A percentile compares a stretch with the other conserved stretches of the same genome.
Conservation (phyloP, 2,329 filamentous ascomycete species). For the Verticillium longisporum region DNA sequence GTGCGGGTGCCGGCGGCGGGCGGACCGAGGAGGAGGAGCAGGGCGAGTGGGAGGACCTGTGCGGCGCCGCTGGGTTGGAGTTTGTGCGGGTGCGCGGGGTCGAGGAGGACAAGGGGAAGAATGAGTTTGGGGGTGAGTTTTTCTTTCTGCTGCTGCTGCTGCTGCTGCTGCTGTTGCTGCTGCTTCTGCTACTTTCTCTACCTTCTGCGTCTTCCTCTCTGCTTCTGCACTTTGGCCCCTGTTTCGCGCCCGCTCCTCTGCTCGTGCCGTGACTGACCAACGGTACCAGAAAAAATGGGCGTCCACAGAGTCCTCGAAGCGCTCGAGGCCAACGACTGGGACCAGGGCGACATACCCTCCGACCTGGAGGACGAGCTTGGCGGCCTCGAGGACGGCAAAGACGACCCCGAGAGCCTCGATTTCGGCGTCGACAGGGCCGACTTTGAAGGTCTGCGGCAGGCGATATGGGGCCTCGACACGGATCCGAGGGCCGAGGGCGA, state of each 20-base stretch:
- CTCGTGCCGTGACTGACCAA: background rate
- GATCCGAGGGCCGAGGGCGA: no score
- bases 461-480: slow-evolving; percentile 38
- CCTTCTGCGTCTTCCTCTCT: no score
- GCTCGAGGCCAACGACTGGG: slow-evolving; percentile 61
- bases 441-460: slow-evolving; percentile 42
- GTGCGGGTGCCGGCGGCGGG: slow-evolving; percentile 17
- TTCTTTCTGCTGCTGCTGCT: background rate
- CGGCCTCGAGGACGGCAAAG: slow-evolving; percentile 20
- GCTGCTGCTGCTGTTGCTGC: no score
- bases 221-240: background rate
- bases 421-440: slow-evolving; percentile 47
- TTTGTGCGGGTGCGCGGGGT: slow-evolving; percentile 48
- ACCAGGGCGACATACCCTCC: slow-evolving; percentile 19
- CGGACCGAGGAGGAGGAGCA: slow-evolving; percentile 24
- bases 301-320: slow-evolving; percentile 54
- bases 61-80: slow-evolving; percentile 51
- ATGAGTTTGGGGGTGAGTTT: slow-evolving; percentile 52
- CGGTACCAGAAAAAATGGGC: slow-evolving; percentile 48
- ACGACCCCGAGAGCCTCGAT: slow-evolving; percentile 41
- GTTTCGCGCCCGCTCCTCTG: no score
- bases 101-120: slow-evolving; percentile 30
- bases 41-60: slow-evolving; percentile 53
- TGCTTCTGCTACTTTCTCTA: no score
- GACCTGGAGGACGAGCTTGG: slow-evolving; percentile 21